Evolutionary conservation across 2,329 filamentous ascomycete species (phyloP), one percentile per base, ranked within the genome.

Genomic region (Microascus cirrosus): DNA sequence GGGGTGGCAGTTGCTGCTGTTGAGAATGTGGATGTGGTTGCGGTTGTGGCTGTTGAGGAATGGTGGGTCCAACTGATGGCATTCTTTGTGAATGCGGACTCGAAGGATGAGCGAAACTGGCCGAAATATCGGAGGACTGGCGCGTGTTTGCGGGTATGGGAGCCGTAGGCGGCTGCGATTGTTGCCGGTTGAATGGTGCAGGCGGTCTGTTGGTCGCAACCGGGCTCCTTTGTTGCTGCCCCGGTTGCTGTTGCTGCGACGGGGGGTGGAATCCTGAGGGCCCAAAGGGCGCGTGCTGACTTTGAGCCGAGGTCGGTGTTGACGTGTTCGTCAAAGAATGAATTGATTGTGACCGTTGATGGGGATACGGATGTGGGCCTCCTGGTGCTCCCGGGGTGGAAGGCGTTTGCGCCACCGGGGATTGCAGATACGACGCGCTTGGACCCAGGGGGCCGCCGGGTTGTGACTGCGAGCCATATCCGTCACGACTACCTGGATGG

Each of bases 231-330:
- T 57, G 55, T 57, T 53, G 58, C 22, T 36, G 54, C 28, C 50
- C 54, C 12, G 57, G 55, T 25, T 55, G 53, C 18, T 36, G 53
- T 25, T 55, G 58, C 20, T 42, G 57, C 39, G 39, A 53, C n/a
- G 55, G 55, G 7, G 53, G 55, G 3, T 53, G 57, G 34, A 56
- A 50, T 57, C 70, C 50, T 70, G 73, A 56, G 71, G 72, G 59
- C n/a, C 50, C 35, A 35, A 76, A 77, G 36, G 74, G 67, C 36
- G 74, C 75, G 53, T 78, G 78, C 67, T 84, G 81, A 64, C 78
- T 80, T 53, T 84, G 81, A 18, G 81, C 78, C 45, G 82, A 84
- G 7, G 80, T 83, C n/a, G 82, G 82, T 39, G 83, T 85, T 12
- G 80, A 72, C 28, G 76, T 78, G 55, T 52, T 57, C 22, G 61